These are phyloP conservation scores for Echria macrotheca DNA, from an alignment of 495 filamentous ascomycete species.

Conservation along the genomic window DNA sequence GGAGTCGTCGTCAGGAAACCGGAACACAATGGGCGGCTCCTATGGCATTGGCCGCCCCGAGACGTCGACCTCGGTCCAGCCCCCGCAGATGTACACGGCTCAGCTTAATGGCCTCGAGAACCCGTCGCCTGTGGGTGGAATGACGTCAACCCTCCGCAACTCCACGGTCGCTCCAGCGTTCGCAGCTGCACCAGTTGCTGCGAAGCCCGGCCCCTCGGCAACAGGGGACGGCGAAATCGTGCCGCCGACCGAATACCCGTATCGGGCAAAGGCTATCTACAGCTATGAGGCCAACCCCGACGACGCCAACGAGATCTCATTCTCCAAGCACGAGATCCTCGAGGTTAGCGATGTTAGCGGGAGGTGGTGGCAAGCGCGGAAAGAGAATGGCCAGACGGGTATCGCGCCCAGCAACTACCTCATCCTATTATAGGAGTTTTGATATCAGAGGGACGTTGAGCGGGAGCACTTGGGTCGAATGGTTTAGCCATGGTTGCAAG, in stretches of 20 bases:
- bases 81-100: slow-evolving; percentile 95
- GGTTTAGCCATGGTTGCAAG: slow-evolving; percentile 4
- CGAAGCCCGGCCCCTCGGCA: slow-evolving; percentile 33
- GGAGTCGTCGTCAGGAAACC: slow-evolving; percentile 55
- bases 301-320: slow-evolving; percentile 94
- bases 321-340: slow-evolving; percentile 91
- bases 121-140: slow-evolving; percentile 82
- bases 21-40: slow-evolving; percentile 64
- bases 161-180: slow-evolving; percentile 29
- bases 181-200: slow-evolving; percentile 26
- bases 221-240: slow-evolving; percentile 57
- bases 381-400: slow-evolving; percentile 89
- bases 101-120: slow-evolving; percentile 96
- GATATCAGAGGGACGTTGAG: too few species aligned
- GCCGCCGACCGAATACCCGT: slow-evolving; percentile 88
- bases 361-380: slow-evolving; percentile 97
- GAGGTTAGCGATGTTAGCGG: slow-evolving; percentile 97
- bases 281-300: slow-evolving; percentile 97
- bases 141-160: slow-evolving; percentile 39
- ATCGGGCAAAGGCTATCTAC: slow-evolving; percentile 96
- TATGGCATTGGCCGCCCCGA: slow-evolving; percentile 60
- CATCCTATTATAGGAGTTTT: slow-evolving; percentile 71
- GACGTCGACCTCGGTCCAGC: slow-evolving; percentile 67
- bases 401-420: slow-evolving; percentile 98
- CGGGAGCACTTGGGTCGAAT: too few species aligned